Conservation (phyloP, 352 stramenopile genomes). For the Aphanomyces cochlioides region DNA sequence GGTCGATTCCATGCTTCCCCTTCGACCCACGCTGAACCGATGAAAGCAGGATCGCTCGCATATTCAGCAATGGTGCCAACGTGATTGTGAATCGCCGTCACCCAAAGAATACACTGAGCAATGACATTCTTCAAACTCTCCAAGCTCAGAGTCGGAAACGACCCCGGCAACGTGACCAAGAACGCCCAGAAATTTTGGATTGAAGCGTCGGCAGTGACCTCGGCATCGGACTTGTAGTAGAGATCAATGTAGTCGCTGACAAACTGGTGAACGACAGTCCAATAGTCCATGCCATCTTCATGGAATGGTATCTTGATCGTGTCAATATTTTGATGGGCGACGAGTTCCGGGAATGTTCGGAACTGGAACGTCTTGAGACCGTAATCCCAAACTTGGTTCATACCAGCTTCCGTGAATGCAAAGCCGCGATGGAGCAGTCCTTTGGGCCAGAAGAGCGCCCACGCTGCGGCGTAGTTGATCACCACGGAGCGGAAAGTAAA, state of each 20-base stretch:
- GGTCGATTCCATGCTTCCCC: not conserved
- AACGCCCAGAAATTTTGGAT: slow-evolving; percentile 12
- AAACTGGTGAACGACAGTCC: slow-evolving; percentile 3
- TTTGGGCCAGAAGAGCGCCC: slow-evolving; percentile 27
- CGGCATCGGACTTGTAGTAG: not conserved
- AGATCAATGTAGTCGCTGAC: slow-evolving; percentile 21
- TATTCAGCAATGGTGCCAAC: slow-evolving; percentile 2
- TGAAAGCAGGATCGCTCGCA: not conserved
- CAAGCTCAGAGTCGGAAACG: not conserved
- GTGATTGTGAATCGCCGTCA: not conserved
- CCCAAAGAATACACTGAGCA: not conserved
- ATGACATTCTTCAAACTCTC: not conserved
- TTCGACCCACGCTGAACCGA: not conserved
- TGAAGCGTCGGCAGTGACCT: not conserved
- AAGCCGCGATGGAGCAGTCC: slow-evolving; percentile 25
- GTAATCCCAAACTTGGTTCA: slow-evolving; percentile 27
- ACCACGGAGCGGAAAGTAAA: slow-evolving; percentile 25
- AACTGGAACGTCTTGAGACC: slow-evolving; percentile 7
- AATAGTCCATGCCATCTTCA: slow-evolving; percentile 27
- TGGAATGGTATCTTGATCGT: slow-evolving; percentile 22
- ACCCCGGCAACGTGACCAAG: not conserved
- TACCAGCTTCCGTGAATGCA: slow-evolving; percentile 1
- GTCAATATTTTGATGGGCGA: slow-evolving; percentile 16
- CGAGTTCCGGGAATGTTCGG: slow-evolving; percentile 14
- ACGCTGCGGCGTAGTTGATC: slow-evolving; percentile 25